phyloP scores from a whole-genome alignment of 352 stramenopile species.

The Globisporangium solare region DNA sequence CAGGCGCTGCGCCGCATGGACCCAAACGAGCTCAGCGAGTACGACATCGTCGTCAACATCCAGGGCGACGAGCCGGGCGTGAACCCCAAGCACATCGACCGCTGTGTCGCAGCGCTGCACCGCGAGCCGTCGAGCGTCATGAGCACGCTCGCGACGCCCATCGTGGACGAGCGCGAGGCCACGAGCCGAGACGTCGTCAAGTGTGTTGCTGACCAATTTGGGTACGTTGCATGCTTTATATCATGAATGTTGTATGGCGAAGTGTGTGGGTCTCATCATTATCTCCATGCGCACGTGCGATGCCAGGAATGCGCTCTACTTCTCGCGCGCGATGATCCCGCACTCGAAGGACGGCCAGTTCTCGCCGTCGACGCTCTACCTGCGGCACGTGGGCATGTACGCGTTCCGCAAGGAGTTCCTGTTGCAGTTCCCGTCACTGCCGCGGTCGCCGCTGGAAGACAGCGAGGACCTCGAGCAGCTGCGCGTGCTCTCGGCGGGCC shows the following conservation, averaged over 20 bases:
- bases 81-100: constrained; percentile 72
- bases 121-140: constrained; percentile 49
- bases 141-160: constrained; percentile 73
- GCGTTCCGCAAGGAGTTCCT: constrained; percentile 74
- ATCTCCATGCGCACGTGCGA: neutral
- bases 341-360: constrained; percentile 65
- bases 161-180: constrained; percentile 49
- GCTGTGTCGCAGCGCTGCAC: constrained; percentile 55
- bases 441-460: constrained; percentile 44
- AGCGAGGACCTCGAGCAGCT: constrained; percentile 82
- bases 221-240: constrained; percentile 18
- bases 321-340: constrained; percentile 77
- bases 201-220: constrained; percentile 55
- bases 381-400: constrained; percentile 81
- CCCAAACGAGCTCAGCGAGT: constrained; percentile 30
- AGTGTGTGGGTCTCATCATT: neutral
- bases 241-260: neutral
- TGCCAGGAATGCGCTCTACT: constrained; percentile 76
- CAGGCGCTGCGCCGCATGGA: constrained; percentile 47
- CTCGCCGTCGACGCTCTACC: constrained; percentile 40
- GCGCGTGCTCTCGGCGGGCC: constrained; percentile 71
- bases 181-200: constrained; percentile 71
- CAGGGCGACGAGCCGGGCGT: constrained; percentile 82
- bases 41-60: constrained; percentile 82
- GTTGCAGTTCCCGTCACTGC: constrained; percentile 59